Conservation (phyloP, 1,284 basidiomycete species). For the Microbotryomycetes sp. region DNA sequence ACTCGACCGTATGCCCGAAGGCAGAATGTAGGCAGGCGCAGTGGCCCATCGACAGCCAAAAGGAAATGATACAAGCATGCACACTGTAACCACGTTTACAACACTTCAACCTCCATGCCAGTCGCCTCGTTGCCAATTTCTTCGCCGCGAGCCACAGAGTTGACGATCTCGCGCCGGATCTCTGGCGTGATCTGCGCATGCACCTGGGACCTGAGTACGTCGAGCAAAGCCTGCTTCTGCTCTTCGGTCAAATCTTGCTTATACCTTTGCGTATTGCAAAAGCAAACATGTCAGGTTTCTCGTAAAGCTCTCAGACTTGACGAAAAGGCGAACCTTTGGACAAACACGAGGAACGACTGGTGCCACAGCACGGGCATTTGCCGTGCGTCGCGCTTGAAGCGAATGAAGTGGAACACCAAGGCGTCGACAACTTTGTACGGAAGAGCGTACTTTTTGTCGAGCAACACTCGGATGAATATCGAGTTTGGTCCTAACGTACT, state of each 20-base stretch:
- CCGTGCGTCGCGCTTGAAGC: slow-evolving; percentile 55
- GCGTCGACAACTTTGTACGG: slow-evolving; percentile 98
- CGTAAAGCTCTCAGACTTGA: background rate
- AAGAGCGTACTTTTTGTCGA: slow-evolving; percentile 97
- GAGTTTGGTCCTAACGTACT: slow-evolving; percentile 69
- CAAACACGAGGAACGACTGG: slow-evolving; percentile 90
- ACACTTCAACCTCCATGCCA: slow-evolving; percentile 31
- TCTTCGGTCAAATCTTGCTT: slow-evolving; percentile 93
- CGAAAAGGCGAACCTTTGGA: slow-evolving; percentile 61
- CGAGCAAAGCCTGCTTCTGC: slow-evolving; percentile 94
- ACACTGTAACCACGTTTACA: slow-evolving; percentile 11
- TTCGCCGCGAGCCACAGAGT: slow-evolving; percentile 48
- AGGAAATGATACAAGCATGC: too few species aligned
- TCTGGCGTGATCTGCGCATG: slow-evolving; percentile 87
- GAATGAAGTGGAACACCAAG: slow-evolving; percentile 95
- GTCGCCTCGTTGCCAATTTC: slow-evolving; percentile 24
- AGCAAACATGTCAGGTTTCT: background rate
- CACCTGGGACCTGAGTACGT: slow-evolving; percentile 77
- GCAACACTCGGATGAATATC: slow-evolving; percentile 89
- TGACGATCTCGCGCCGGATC: slow-evolving; percentile 69
- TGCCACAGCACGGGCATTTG: slow-evolving; percentile 96
- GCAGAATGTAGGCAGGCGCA: too few species aligned
- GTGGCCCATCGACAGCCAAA: too few species aligned
- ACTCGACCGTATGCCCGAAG: too few species aligned
- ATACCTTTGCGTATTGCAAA: slow-evolving; percentile 53